Conservation (phyloP, 441 rosid species). For the Sinapis alba region DNA sequence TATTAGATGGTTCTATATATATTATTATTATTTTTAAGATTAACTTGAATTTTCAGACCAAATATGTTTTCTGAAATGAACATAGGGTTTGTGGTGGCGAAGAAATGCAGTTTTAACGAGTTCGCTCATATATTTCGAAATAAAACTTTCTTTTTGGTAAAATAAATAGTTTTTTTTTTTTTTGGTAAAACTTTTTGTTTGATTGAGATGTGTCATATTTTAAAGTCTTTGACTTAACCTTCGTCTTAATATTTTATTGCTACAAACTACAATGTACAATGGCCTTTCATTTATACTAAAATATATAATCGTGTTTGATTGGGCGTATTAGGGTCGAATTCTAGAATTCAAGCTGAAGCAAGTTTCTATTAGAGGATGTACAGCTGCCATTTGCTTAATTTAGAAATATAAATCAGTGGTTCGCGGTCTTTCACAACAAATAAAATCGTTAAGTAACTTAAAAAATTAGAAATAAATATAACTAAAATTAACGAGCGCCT, state of each 20-base stretch:
- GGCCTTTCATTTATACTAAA: background rate
- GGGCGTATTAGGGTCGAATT: slow-evolving; percentile 15
- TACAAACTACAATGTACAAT: slow-evolving; percentile 13
- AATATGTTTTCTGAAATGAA: background rate
- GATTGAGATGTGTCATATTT: background rate
- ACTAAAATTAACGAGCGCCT: slow-evolving; percentile 5
- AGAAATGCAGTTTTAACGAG: background rate
- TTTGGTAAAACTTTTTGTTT: background rate
- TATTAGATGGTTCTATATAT: background rate
- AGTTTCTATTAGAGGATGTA: slow-evolving; percentile 10
- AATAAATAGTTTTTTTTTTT: no score
- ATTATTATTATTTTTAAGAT: background rate
- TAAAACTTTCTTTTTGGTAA: no score
- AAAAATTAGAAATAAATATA: background rate
- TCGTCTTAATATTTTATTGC: background rate
- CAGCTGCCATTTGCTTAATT: slow-evolving; percentile 19
- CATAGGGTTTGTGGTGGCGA: no score
- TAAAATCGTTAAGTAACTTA: slow-evolving; percentile 3
- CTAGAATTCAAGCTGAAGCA: slow-evolving; percentile 26
- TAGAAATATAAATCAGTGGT: slow-evolving; percentile 20
- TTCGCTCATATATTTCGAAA: background rate
- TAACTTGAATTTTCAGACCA: background rate
- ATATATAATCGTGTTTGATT: slow-evolving; percentile 21
- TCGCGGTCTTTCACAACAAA: slow-evolving; percentile 23
- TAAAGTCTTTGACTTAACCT: background rate